These are phyloP conservation scores for Aspergillus taichungensis DNA, from an alignment of 495 filamentous ascomycete species.

Conservation along the genomic window DNA sequence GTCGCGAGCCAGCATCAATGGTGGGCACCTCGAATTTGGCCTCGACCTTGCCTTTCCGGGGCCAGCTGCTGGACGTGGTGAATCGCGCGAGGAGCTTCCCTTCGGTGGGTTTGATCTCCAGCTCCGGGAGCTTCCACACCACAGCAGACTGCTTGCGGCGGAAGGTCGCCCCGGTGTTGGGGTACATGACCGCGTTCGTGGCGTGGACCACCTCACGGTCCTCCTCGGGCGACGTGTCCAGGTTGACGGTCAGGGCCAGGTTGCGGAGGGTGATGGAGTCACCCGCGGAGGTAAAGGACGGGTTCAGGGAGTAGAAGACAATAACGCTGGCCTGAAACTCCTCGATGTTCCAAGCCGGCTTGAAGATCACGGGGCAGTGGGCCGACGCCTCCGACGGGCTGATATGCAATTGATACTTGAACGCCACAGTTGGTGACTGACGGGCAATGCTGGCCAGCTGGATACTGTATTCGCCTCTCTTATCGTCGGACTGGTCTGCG, in stretches of 20 bases:
- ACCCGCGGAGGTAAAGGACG: slow-evolving; percentile 42
- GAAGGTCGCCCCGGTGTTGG: slow-evolving; percentile 52
- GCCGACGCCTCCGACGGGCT: slow-evolving; percentile 50
- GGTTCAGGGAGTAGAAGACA: slow-evolving; percentile 80
- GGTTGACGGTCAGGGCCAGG: slow-evolving; percentile 67
- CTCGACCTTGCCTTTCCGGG: slow-evolving; percentile 67
- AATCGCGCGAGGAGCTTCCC: slow-evolving; percentile 76
- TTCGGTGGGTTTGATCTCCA: slow-evolving; percentile 47
- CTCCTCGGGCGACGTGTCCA: slow-evolving; percentile 50
- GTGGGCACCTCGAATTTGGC: slow-evolving; percentile 69
- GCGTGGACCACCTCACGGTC: slow-evolving; percentile 35
- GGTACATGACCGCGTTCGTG: slow-evolving; percentile 38
- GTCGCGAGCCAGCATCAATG: slow-evolving; percentile 45
- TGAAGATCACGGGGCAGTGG: slow-evolving; percentile 72
- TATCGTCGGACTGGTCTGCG: slow-evolving; percentile 40
- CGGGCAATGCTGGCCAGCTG: slow-evolving; percentile 60
- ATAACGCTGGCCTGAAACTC: slow-evolving; percentile 74
- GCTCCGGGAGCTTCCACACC: slow-evolving; percentile 81
- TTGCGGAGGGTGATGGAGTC: slow-evolving; percentile 62
- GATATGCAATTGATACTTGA: slow-evolving; percentile 90
- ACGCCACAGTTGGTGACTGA: slow-evolving; percentile 62
- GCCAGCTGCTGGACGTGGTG: slow-evolving; percentile 63
- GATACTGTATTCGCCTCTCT: slow-evolving; percentile 73
- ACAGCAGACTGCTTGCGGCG: slow-evolving; percentile 79
- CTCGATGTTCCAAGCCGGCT: slow-evolving; percentile 76